Conservation (phyloP, 2,329 filamentous ascomycete species). For the Arthrobotrys iridis region DNA sequence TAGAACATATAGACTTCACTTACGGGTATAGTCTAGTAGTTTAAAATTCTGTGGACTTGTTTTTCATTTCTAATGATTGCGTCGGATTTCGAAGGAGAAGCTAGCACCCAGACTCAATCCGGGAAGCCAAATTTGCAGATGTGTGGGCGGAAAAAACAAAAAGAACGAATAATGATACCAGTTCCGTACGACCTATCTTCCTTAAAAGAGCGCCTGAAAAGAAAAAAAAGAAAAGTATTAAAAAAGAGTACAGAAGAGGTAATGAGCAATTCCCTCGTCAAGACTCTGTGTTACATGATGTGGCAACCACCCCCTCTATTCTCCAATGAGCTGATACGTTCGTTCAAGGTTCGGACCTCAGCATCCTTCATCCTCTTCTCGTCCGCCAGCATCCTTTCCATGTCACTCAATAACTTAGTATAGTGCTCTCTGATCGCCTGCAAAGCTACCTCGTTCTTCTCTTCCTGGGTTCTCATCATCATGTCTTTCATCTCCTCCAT, state of each 20-base stretch:
- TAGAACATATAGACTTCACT: too few relatives aligned
- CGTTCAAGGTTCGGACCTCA: constrained; percentile 25
- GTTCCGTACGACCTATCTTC: too few relatives aligned
- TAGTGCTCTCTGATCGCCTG: constrained; percentile 42
- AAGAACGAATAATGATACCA: too few relatives aligned
- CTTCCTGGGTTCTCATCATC: constrained; percentile 42
- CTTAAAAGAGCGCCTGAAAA: too few relatives aligned
- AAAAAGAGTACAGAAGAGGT: not conserved
- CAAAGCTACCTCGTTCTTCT: constrained; percentile 42
- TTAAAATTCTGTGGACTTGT: too few relatives aligned
- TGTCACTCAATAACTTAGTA: constrained; percentile 19
- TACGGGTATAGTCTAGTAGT: too few relatives aligned
- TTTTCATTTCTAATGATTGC: too few relatives aligned
- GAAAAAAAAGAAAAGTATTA: not conserved
- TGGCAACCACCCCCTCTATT: constrained; percentile 7
- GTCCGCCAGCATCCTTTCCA: constrained; percentile 29
- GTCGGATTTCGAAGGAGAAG: too few relatives aligned
- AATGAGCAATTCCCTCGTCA: not conserved
- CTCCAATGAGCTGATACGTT: constrained; percentile 36
- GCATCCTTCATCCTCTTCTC: constrained; percentile 46
- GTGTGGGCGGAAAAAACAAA: too few relatives aligned
- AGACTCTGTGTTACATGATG: constrained; percentile 22
- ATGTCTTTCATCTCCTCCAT: constrained; percentile 75
- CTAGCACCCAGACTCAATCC: too few relatives aligned
- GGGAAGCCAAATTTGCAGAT: too few relatives aligned